Base-by-base conservation (phyloP, 2,329 filamentous ascomycete genomes). In the Juglanconis oblonga region DNA sequence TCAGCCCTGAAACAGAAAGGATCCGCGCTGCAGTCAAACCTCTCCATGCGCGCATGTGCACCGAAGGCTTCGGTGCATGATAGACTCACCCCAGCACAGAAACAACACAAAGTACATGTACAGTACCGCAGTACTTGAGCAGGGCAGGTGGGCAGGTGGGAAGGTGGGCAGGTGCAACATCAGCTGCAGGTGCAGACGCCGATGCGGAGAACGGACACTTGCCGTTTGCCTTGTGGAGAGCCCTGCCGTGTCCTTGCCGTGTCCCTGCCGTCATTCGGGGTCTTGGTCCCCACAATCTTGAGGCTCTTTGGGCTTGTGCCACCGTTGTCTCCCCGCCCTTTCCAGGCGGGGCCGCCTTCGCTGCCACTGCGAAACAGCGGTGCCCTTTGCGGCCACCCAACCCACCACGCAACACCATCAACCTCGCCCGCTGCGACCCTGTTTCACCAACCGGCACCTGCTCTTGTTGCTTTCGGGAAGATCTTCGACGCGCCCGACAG, bases 361-460 rank as follows among this genome's bases (percentile, higher is more conserved):
- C n/a, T 5, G 14, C 17, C 55, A 57, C 55, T 57, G 47, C 55
- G 29, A 57, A 57, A 57, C 31, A 45, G 55, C 55, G 55, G 55
- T 54, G 52, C 52, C 29, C 24, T 42, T n/a, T 7, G 7, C 49
- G 32, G 33, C 49, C 49, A 36, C 49, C 35, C 49, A 14, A 52
- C 49, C 40, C 11, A 17, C 32, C 29, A 44, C 44, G 40, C 38
- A 36, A 24, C 14, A 7, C 10, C 40, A 8, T 33, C 24, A 14
- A 17, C 45, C 38, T 24, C 29, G 24, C 52, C n/a, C 52, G 40
- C 52, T 54, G 40, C 52, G 31, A 54, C 52, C 24, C 13, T 54
- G 52, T 54, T 45, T 36, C 52, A 45, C 40, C 52, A 31, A 32
- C 24, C 24, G 24, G 24, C 24, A 24, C 24, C 24, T 24, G 24